Evolutionary conservation across 2,329 filamentous ascomycete species (phyloP).

Genomic region (Ophiobolus disseminans): DNA sequence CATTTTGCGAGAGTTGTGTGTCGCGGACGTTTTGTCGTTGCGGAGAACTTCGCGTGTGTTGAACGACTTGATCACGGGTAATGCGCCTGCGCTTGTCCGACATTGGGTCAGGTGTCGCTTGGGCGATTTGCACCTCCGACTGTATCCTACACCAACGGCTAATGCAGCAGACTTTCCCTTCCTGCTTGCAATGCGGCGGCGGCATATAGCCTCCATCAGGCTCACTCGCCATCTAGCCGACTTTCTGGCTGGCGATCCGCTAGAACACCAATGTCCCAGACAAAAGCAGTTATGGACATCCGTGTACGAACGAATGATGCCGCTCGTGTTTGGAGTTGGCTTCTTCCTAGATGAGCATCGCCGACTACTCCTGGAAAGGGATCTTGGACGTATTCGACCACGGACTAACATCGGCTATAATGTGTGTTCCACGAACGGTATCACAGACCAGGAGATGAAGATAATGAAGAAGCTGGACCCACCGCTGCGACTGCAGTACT

Average conservation of each 20-base stretch:
- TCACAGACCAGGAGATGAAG: constrained; percentile 34
- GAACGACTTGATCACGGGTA: constrained; percentile 40
- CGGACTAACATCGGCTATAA: constrained; percentile 44
- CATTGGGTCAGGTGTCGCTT: constrained; percentile 44
- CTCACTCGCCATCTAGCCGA: constrained; percentile 44
- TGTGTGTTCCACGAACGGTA: constrained; percentile 41
- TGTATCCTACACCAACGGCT: constrained; percentile 43
- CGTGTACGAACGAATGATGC: constrained; percentile 47
- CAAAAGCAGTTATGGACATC: constrained; percentile 45
- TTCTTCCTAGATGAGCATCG: constrained; percentile 48
- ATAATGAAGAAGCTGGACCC: constrained; percentile 42
- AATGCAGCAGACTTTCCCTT: constrained; percentile 42
- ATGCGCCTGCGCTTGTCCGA: constrained; percentile 44
- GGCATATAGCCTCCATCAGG: constrained; percentile 45
- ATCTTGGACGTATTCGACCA: constrained; percentile 43
- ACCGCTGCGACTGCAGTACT: constrained; percentile 45
- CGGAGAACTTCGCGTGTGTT: constrained; percentile 40
- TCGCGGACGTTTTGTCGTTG: constrained; percentile 43
- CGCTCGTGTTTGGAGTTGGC: constrained; percentile 46
- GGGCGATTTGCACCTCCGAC: constrained; percentile 41
- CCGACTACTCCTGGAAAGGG: constrained; percentile 38
- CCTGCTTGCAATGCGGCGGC: constrained; percentile 43
- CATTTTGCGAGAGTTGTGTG: constrained; percentile 43
- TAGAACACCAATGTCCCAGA: constrained; percentile 33
- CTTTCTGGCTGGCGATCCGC: constrained; percentile 39